These are phyloP conservation scores for Cornus kousa DNA, from an alignment of 148 eudicot genomes.

Conservation along the genomic window DNA sequence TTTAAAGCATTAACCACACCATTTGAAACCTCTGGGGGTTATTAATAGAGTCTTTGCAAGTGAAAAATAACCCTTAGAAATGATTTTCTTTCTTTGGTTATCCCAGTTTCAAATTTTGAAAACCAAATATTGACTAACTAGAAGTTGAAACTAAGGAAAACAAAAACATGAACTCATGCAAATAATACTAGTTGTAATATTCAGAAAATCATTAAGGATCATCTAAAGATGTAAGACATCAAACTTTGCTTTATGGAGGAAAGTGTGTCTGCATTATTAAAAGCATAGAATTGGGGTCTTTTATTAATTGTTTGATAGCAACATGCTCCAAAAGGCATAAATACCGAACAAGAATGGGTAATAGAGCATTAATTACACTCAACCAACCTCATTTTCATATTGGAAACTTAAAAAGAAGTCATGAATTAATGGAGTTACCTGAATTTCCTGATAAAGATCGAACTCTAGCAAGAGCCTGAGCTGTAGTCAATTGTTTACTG, in stretches of 20 bases:
- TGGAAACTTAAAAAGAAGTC: background rate
- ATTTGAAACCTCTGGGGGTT: background rate
- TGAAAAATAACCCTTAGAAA: too few relatives aligned
- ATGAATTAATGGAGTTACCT: conserved; percentile 25
- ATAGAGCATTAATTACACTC: background rate
- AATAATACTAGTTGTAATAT: background rate
- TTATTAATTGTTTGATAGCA: background rate
- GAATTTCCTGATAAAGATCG: conserved; percentile 59
- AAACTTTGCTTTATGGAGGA: background rate
- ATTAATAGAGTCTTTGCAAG: background rate
- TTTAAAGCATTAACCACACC: background rate
- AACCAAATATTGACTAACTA: background rate
- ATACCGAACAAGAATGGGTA: background rate
- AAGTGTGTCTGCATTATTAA: background rate
- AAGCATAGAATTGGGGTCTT: background rate
- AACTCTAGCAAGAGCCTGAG: conserved; percentile 60
- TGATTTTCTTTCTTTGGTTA: background rate
- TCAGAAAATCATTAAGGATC: background rate
- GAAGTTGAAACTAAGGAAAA: too few relatives aligned
- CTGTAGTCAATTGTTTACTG: conserved; percentile 43
- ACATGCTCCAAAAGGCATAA: background rate
- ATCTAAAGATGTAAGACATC: background rate
- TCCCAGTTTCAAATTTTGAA: background rate
- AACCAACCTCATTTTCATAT: background rate
- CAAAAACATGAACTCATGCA: background rate